Conservation (phyloP, 345 rosid genomes). For the Linum tenue region DNA sequence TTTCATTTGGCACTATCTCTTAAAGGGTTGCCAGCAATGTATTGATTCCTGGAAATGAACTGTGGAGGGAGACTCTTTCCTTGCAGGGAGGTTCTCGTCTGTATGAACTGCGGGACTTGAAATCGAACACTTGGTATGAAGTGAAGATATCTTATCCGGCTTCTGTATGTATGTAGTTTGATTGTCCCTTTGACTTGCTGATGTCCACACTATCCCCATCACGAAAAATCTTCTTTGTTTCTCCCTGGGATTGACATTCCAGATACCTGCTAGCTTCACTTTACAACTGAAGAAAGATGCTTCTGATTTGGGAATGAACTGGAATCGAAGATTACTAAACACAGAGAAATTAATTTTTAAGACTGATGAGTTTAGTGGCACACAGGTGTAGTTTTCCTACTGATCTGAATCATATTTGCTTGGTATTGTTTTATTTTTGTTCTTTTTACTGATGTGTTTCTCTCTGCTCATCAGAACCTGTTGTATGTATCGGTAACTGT, state of each 20-base stretch:
- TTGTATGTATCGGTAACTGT: constrained; percentile 49
- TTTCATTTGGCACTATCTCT: neutral
- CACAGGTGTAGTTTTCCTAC: constrained; percentile 33
- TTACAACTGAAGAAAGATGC: constrained; percentile 44
- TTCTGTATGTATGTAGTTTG: constrained; percentile 53
- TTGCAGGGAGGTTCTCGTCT: constrained; percentile 46
- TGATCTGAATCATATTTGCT: neutral
- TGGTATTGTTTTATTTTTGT: neutral
- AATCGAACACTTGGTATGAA: constrained; percentile 71
- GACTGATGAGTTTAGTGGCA: constrained; percentile 26
- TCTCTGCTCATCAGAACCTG: constrained; percentile 31
- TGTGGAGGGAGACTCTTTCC: constrained; percentile 55
- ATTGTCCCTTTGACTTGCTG: constrained; percentile 6
- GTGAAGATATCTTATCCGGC: constrained; percentile 98
- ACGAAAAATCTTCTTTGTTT: constrained; percentile 5
- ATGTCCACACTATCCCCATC: constrained; percentile 10
- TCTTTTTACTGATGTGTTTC: neutral
- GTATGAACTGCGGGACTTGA: constrained; percentile 55
- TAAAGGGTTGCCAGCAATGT: constrained; percentile 29
- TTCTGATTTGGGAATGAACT: constrained; percentile 21
- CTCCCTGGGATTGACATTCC: neutral
- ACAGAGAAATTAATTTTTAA: constrained; percentile 58
- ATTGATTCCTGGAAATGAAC: constrained; percentile 59
- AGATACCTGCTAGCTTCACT: constrained; percentile 73
- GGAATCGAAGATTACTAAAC: constrained; percentile 42